A percentile compares a stretch with the other conserved stretches of the same genome.
These are phyloP conservation scores for Pichia scutulata DNA, from an alignment of 805 yeast species.

Conservation along the genomic window DNA sequence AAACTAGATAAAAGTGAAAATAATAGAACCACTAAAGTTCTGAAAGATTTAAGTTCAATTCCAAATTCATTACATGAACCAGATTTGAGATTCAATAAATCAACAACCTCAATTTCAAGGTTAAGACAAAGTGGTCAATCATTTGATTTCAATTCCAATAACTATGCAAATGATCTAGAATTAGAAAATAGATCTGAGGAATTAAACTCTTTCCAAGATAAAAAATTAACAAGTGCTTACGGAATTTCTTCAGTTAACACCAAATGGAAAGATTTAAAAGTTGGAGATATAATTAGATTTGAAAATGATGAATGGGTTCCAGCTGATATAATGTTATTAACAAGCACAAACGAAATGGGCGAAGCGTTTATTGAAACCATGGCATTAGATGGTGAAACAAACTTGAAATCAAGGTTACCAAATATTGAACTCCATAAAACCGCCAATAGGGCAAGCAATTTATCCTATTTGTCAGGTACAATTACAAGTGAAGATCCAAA, in stretches of 20 bases:
- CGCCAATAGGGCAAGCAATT: slow-evolving; percentile 41
- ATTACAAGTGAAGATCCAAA: slow-evolving; percentile 87
- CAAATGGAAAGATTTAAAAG: slow-evolving; percentile 71
- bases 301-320: slow-evolving; percentile 88
- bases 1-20: slow-evolving; percentile 81
- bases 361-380: slow-evolving; percentile 82
- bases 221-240: slow-evolving; percentile 10
- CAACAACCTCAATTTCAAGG: slow-evolving; percentile 24
- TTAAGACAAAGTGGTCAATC: slow-evolving; percentile 22
- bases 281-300: slow-evolving; percentile 78
- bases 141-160: slow-evolving; percentile 15
- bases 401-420: slow-evolving; percentile 68
- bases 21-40: slow-evolving; percentile 40
- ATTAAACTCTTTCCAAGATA: slow-evolving; percentile 21
- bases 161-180: slow-evolving; percentile 11
- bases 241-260: slow-evolving; percentile 19
- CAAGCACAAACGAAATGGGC: slow-evolving; percentile 58
- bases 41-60: slow-evolving; percentile 17
- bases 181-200: slow-evolving; percentile 9
- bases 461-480: slow-evolving; percentile 43
- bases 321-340: slow-evolving; percentile 73
- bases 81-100: slow-evolving; percentile 17
- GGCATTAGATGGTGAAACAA: slow-evolving; percentile 98
- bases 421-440: slow-evolving; percentile 51
- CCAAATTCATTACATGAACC: slow-evolving; percentile 7